Evolutionary conservation across 345 rosid genomes (phyloP), one percentile per base, ranked within the genome.

Genomic region (Xanthoceras sorbifolium): DNA sequence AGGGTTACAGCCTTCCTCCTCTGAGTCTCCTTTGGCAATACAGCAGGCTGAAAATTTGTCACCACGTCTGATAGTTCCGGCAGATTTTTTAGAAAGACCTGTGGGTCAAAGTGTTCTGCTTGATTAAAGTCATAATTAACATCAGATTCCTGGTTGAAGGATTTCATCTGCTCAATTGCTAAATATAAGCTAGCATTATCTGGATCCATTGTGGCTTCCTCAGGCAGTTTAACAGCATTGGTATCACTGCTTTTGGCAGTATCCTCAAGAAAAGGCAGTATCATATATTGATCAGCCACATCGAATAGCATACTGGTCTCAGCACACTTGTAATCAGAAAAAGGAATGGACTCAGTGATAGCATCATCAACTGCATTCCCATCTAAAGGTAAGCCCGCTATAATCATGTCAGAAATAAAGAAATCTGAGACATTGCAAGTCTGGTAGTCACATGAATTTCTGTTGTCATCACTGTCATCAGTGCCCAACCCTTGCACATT

Each of bases 1-100:
- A 94, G 86, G 31, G 97, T 94, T 64, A 90, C 81, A 65, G 93
- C 72, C 79, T 91, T 92, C 86, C 84, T 82, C 81, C 81, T 81
- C 75, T 74, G 60, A 76, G 84, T 77, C 64, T 89, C 93, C 81
- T 80, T 88, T 4, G 84, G 82, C 9, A 46, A 69, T 67, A 76
- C 48, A 67, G 72, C 67, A 28, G 93, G 89, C 74, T 70, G 85
- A 82, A 83, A 89, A 78, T 80, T 87, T 60, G 96, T 82, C 31
- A 87, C 92, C 71, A 86, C 89, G 70, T 92, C 92, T 6, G 97
- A 91, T 74, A 94, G 84, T 84, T 92, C 98, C 20, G 97, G 97
- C 83, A 91, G 83, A 84, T 83, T 92, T 81, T 80, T 92, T 22
- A 91, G 86, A 52, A 90, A 91, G 9, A 85, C 86, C 71, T 90